These are phyloP conservation scores for Ogataea naganishii DNA, from an alignment of 805 yeast genomes.

Conservation along the genomic window DNA sequence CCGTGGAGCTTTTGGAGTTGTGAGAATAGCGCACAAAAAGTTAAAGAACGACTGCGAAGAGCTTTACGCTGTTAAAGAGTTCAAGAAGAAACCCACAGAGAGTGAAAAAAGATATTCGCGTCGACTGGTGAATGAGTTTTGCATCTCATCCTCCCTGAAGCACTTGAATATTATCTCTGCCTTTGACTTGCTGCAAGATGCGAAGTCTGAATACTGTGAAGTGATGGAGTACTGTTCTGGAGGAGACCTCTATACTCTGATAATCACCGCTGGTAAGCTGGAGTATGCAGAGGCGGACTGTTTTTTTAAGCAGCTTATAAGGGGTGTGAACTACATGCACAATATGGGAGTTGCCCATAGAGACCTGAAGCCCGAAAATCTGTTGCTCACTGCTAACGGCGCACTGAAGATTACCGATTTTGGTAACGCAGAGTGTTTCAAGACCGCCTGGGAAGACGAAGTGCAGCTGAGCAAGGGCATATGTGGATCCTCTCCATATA, in stretches of 20 bases:
- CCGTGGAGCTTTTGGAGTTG: constrained; percentile 90
- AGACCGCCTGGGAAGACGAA: constrained; percentile 76
- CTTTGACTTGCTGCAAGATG: constrained; percentile 68
- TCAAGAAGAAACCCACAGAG: constrained; percentile 54
- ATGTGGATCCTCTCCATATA: constrained; percentile 83
- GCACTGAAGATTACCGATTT: constrained; percentile 78
- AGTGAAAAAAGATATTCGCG: constrained; percentile 59
- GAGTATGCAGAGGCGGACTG: constrained; percentile 86
- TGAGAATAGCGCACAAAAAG: constrained; percentile 76
- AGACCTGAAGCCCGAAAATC: constrained; percentile 83
- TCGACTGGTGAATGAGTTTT: constrained; percentile 73
- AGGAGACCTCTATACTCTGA: constrained; percentile 70
- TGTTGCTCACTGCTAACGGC: constrained; percentile 66
- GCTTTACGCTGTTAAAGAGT: constrained; percentile 83
- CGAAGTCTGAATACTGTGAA: constrained; percentile 75
- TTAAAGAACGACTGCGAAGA: constrained; percentile 29
- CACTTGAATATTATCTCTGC: constrained; percentile 74
- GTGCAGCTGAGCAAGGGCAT: constrained; percentile 67
- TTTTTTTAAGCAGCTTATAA: constrained; percentile 73
- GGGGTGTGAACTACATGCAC: constrained; percentile 86
- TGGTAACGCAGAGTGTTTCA: constrained; percentile 77
- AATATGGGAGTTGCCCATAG: constrained; percentile 85
- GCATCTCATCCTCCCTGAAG: constrained; percentile 70
- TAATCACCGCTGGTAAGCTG: constrained; percentile 67
- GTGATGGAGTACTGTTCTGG: constrained; percentile 83